These are phyloP conservation scores for Massospora cicadina DNA, from an alignment of 371 early-diverging fungal genomes.

Conservation along the genomic window DNA sequence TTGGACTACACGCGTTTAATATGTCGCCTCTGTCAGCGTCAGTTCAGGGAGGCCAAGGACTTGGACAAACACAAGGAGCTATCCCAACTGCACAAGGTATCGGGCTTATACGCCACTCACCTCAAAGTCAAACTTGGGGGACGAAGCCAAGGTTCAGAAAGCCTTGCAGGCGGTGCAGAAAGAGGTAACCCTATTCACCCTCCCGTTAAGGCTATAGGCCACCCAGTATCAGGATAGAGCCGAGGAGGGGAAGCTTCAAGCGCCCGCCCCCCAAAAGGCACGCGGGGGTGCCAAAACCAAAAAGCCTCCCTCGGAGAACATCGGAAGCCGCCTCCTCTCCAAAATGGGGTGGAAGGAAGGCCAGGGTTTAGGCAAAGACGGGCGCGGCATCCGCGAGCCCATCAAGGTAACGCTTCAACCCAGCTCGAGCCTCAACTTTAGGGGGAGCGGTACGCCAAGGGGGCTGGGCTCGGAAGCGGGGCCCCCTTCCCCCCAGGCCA, in stretches of 20 bases:
- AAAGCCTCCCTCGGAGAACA: slow-evolving; percentile 18
- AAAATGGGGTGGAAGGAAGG: slow-evolving; percentile 59
- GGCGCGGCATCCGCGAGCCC: slow-evolving; percentile 19
- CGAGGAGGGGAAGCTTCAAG: not conserved
- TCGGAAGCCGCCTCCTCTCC: slow-evolving; percentile 34
- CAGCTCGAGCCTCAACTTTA: not conserved
- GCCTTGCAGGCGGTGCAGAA: no score
- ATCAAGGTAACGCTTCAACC: slow-evolving; percentile 7
- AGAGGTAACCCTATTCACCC: not conserved
- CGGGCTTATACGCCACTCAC: no score
- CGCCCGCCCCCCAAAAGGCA: not conserved
- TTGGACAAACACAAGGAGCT: not conserved
- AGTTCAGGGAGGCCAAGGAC: not conserved
- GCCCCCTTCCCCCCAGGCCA: not conserved
- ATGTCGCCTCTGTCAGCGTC: not conserved
- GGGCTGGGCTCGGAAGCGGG: not conserved
- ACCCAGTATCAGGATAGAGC: not conserved
- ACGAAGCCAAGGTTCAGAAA: not conserved
- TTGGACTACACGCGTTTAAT: not conserved
- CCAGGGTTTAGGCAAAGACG: slow-evolving; percentile 35
- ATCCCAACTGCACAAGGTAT: not conserved
- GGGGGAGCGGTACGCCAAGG: not conserved
- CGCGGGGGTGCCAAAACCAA: not conserved
- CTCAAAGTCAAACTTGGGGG: not conserved
- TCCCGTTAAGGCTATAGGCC: not conserved